Conservation (phyloP, 805 yeast species). For the Nakazawaea ishiwadae region DNA sequence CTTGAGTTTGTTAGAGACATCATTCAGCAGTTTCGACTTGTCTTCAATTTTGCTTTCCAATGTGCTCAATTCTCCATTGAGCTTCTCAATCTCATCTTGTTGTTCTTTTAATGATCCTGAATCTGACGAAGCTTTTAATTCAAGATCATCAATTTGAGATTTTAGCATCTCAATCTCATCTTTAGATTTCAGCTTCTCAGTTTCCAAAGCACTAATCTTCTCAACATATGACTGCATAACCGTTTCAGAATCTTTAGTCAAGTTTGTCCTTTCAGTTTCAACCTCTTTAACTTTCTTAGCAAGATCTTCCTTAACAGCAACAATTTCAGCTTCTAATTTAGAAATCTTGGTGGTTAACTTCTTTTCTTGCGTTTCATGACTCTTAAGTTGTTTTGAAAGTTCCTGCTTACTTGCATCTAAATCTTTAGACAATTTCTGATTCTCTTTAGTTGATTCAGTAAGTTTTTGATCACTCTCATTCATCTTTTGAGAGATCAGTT, state of each 20-base stretch:
- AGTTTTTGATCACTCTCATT: slow-evolving; percentile 16
- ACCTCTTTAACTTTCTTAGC: slow-evolving; percentile 36
- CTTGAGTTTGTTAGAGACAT: slow-evolving; percentile 5
- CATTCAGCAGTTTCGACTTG: slow-evolving; percentile 9
- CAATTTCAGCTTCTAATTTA: slow-evolving; percentile 25
- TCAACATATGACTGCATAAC: slow-evolving; percentile 44
- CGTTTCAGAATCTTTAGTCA: slow-evolving; percentile 46
- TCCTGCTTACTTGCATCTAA: slow-evolving; percentile 1
- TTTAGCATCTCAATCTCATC: slow-evolving; percentile 13
- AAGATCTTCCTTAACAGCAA: slow-evolving; percentile 27
- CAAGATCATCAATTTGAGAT: slow-evolving; percentile 10
- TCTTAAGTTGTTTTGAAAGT: slow-evolving; percentile 9
- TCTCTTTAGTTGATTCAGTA: slow-evolving; percentile 3
- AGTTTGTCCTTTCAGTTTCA: slow-evolving; percentile 44
- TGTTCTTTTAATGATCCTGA: not conserved
- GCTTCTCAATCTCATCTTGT: slow-evolving; percentile 2
- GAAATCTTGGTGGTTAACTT: slow-evolving; percentile 13
- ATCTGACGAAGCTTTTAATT: not conserved
- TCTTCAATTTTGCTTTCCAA: slow-evolving; percentile 8
- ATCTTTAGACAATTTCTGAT: not conserved
- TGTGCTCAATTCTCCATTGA: slow-evolving; percentile 6
- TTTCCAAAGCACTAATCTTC: slow-evolving; percentile 40
- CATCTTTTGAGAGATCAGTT: slow-evolving; percentile 28
- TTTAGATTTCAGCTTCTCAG: slow-evolving; percentile 16
- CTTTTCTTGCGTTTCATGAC: not conserved